Conservation (phyloP, 2,329 filamentous ascomycete genomes). For the Hymenoscyphus fraxineus region DNA sequence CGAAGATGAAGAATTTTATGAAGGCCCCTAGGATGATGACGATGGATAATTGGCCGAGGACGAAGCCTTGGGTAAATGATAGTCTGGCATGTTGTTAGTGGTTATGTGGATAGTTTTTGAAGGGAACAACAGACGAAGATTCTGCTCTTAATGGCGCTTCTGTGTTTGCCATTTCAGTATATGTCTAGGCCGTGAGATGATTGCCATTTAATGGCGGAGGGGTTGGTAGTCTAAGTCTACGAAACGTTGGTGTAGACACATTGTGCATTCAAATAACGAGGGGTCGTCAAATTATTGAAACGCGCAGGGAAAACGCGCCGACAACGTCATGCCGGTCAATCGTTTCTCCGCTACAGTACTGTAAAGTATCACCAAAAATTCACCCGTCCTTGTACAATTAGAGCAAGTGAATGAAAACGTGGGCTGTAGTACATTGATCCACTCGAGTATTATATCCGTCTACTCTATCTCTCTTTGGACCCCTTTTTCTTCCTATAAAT, state of each 20-base stretch:
- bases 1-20: conserved; percentile 99
- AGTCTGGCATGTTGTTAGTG: conserved; percentile 48
- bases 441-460: too few relatives aligned
- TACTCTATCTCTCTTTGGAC: too few relatives aligned
- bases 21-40: conserved; percentile 88
- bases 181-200: not conserved
- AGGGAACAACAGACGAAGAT: conserved; percentile 39
- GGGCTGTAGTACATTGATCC: too few relatives aligned
- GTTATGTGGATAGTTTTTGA: conserved; percentile 6
- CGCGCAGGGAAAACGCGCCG: conserved; percentile 7
- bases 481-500: too few relatives aligned
- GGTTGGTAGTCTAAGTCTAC: not conserved
- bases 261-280: not conserved
- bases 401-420: not conserved
- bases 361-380: not conserved
- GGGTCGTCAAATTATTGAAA: not conserved
- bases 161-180: conserved; percentile 19
- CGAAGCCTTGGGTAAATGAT: conserved; percentile 89
- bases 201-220: not conserved
- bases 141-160: conserved; percentile 31
- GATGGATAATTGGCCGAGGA: conserved; percentile 89
- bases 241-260: not conserved
- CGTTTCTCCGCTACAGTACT: not conserved
- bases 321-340: conserved; percentile 4
- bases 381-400: too few relatives aligned